Percentiles rank a stretch among this genome's conserved stretches.
These are phyloP conservation scores for Cyberlindnera maritima DNA, from an alignment of 805 yeast species.

Conservation along the genomic window DNA sequence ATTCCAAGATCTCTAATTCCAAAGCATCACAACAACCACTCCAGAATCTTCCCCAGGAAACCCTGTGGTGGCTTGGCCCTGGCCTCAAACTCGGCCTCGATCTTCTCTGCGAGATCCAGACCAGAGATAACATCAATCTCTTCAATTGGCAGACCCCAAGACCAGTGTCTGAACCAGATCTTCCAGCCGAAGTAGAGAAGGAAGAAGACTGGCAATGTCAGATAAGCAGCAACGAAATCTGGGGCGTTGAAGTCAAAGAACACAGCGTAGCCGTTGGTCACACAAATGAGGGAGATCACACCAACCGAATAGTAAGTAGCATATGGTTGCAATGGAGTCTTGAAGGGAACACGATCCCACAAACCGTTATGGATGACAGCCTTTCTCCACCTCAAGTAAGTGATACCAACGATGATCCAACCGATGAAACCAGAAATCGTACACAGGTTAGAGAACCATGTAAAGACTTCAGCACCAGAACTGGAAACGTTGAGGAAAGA, in stretches of 20 bases:
- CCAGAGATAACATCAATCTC: slow-evolving; percentile 63
- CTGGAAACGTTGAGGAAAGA: slow-evolving; percentile 69
- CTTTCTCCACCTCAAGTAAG: slow-evolving; percentile 67
- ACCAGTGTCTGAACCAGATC: slow-evolving; percentile 41
- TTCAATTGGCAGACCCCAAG: slow-evolving; percentile 48
- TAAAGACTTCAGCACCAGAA: slow-evolving; percentile 56
- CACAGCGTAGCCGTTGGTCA: slow-evolving; percentile 71
- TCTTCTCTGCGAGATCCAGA: slow-evolving; percentile 54
- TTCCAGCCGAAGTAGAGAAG: slow-evolving; percentile 59
- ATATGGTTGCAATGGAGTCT: slow-evolving; percentile 53
- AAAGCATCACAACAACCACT: slow-evolving; percentile 25
- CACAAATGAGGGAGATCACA: slow-evolving; percentile 46
- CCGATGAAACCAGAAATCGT: slow-evolving; percentile 75
- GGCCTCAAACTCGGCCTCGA: slow-evolving; percentile 18
- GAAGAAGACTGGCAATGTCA: slow-evolving; percentile 58
- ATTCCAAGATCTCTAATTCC: too few species aligned
- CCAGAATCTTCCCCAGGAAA: slow-evolving; percentile 19
- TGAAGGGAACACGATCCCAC: slow-evolving; percentile 56
- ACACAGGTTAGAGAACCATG: slow-evolving; percentile 72
- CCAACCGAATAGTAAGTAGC: slow-evolving; percentile 53
- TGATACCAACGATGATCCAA: slow-evolving; percentile 68
- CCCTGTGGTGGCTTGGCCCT: slow-evolving; percentile 10
- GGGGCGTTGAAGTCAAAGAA: slow-evolving; percentile 42
- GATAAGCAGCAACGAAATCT: slow-evolving; percentile 70
- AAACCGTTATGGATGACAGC: slow-evolving; percentile 55